These are phyloP conservation scores for Eutypa lata DNA, from an alignment of 2,329 filamentous ascomycete species.

Conservation along the genomic window DNA sequence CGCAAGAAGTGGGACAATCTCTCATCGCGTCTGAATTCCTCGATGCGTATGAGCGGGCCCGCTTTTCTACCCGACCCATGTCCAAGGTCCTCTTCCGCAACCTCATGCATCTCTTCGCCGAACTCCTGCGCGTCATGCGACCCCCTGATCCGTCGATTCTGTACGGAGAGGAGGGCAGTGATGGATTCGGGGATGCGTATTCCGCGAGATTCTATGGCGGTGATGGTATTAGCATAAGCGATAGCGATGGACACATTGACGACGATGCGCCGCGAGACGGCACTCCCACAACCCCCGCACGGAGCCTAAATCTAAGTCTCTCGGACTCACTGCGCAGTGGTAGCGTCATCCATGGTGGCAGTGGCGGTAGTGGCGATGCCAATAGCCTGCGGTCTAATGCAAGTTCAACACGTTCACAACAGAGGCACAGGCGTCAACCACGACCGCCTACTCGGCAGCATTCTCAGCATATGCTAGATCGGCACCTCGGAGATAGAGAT, in stretches of 20 bases:
- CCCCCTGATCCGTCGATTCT: constrained; percentile 56
- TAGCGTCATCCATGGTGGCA: constrained; percentile 16
- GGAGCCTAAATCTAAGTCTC: constrained; percentile 12
- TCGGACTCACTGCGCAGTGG: constrained; percentile 16
- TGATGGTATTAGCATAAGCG: constrained; percentile 11
- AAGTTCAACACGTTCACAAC: constrained; percentile 17
- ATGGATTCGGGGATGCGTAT: constrained; percentile 9
- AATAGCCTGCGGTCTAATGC: background rate
- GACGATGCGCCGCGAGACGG: constrained; percentile 42
- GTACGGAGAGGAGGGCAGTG: constrained; percentile 17
- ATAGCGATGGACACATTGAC: constrained; percentile 27
- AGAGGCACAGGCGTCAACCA: background rate
- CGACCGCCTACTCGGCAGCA: background rate
- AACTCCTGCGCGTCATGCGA: constrained; percentile 73
- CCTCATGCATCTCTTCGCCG: constrained; percentile 82
- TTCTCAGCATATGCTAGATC: constrained; percentile 3
- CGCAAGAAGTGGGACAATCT: background rate
- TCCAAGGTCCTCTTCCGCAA: constrained; percentile 68
- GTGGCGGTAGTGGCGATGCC: constrained; percentile 6
- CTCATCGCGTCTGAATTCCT: constrained; percentile 60
- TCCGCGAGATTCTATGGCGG: background rate
- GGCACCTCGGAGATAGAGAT: constrained; percentile 10
- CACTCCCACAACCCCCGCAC: constrained; percentile 36
- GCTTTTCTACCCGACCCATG: constrained; percentile 72
- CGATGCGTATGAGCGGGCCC: constrained; percentile 73